phyloP scores from a whole-genome alignment of 2,329 filamentous ascomycete genomes.

The Acrodontium crateriforme region DNA sequence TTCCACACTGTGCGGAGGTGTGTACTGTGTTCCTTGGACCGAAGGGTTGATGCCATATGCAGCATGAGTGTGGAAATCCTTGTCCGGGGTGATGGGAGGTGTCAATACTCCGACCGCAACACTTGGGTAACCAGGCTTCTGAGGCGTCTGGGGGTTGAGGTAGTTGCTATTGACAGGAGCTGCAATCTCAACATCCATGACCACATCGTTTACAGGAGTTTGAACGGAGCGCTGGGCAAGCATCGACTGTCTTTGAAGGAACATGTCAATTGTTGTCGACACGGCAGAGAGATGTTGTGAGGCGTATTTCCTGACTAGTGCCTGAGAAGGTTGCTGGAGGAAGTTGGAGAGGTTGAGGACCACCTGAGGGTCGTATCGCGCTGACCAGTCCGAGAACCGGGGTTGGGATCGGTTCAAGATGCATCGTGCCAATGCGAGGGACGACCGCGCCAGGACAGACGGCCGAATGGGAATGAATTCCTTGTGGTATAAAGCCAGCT shows the following conservation, averaged over 20 bases:
- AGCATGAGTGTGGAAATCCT: conserved; percentile 22
- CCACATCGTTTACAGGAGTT: conserved; percentile 9
- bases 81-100: conserved; percentile 71
- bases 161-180: conserved; percentile 24
- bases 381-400: conserved; percentile 58
- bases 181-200: conserved; percentile 14
- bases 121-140: conserved; percentile 55
- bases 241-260: conserved; percentile 46
- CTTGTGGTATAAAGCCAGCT: conserved; percentile 90
- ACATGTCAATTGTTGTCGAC: conserved; percentile 50
- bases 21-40: too few relatives aligned
- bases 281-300: conserved; percentile 52
- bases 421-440: conserved; percentile 71
- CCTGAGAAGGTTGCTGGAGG: conserved; percentile 52
- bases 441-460: conserved; percentile 78
- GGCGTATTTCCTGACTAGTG: conserved; percentile 55
- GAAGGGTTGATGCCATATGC: neutral
- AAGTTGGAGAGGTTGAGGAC: conserved; percentile 51
- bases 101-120: conserved; percentile 67
- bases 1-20: conserved; percentile 20
- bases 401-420: conserved; percentile 71
- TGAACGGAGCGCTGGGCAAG: conserved; percentile 19
- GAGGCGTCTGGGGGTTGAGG: conserved; percentile 61
- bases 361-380: conserved; percentile 55
- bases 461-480: conserved; percentile 91